These are phyloP conservation scores for Eragrostis tef DNA, from an alignment of 202 grass and related monocot genomes.

Conservation along the genomic window DNA sequence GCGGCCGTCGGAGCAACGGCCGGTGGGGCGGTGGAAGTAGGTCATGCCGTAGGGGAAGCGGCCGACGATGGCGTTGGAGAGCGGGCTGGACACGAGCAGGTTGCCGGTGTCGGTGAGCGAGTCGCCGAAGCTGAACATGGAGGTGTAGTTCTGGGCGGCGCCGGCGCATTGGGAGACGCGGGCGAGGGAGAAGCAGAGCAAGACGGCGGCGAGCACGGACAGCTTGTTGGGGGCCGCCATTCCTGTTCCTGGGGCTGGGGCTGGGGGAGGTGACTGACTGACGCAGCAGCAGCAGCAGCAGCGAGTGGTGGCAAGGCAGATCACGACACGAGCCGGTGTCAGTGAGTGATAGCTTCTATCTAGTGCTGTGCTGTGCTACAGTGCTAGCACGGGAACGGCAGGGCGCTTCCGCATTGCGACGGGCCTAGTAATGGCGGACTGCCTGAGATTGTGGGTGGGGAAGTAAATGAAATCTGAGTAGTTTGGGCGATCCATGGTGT, in stretches of 20 bases:
- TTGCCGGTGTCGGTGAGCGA: constrained; percentile 90
- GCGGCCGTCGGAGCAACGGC: constrained; percentile 84
- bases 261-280: not conserved
- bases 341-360: not conserved
- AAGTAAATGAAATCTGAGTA: constrained; percentile 49
- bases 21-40: constrained; percentile 79
- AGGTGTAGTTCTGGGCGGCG: constrained; percentile 64
- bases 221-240: constrained; percentile 44
- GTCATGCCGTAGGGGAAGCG: constrained; percentile 85
- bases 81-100: constrained; percentile 55
- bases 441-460: constrained; percentile 52
- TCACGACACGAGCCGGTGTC: not conserved
- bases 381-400: not conserved
- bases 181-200: constrained; percentile 41
- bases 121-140: constrained; percentile 92
- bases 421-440: constrained; percentile 42
- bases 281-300: no score
- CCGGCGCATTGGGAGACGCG: constrained; percentile 37
- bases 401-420: constrained; percentile 10
- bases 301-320: not conserved
- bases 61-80: constrained; percentile 62
- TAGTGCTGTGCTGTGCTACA: no score
- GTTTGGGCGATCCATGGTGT: not conserved
- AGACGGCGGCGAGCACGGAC: constrained; percentile 31
- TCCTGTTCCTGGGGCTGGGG: no score